Evolutionary conservation across 371 early-diverging fungal species (phyloP).

Genomic region (Entomophthora muscae): DNA sequence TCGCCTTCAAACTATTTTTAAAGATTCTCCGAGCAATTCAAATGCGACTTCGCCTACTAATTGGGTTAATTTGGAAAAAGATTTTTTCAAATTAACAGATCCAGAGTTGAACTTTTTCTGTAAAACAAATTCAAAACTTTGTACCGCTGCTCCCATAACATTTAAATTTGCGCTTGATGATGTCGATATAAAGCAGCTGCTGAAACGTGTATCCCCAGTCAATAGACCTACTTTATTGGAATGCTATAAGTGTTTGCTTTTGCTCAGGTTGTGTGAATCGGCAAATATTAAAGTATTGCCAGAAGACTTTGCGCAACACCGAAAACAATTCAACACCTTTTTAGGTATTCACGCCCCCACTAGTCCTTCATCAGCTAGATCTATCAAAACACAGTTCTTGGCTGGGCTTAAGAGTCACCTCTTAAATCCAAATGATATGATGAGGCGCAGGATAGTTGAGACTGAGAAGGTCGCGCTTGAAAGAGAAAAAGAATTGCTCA

Average conservation of each 20-base stretch:
- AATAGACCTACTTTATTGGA: neutral
- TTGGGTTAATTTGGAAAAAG: neutral
- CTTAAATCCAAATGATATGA: neutral
- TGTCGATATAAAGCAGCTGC: neutral
- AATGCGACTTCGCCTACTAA: neutral
- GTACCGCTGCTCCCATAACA: neutral
- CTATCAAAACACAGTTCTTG: neutral
- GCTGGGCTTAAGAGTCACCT: neutral
- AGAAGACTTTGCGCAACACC: neutral
- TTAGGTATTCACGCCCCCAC: neutral
- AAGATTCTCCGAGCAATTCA: neutral
- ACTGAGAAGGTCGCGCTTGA: neutral
- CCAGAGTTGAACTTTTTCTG: neutral
- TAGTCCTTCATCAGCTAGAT: neutral
- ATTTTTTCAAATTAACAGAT: neutral
- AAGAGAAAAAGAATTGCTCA: too few relatives aligned
- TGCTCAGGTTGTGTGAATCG: neutral
- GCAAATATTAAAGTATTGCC: neutral
- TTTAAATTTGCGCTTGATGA: neutral
- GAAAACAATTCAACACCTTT: neutral
- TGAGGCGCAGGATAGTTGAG: neutral
- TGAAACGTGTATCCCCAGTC: neutral
- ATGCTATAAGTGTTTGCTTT: neutral
- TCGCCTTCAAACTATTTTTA: neutral
- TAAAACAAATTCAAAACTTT: neutral